These are phyloP conservation scores for Ascochyta clinopodiicola DNA, from an alignment of 2,329 filamentous ascomycete genomes.

Conservation along the genomic window DNA sequence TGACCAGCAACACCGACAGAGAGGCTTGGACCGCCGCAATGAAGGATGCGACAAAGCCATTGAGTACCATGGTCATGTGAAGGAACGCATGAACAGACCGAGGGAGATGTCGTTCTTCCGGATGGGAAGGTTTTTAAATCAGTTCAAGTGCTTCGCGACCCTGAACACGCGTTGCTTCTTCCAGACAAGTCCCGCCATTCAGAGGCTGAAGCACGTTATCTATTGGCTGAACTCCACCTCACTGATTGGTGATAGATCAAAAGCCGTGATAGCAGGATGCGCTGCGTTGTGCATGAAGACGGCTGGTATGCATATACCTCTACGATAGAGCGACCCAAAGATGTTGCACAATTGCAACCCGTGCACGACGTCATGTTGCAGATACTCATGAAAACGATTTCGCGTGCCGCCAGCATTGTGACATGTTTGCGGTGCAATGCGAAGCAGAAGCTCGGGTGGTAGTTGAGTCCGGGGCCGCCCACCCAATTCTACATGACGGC, in stretches of 20 bases:
- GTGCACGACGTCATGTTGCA: not conserved
- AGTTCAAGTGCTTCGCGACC: slow-evolving; percentile 4
- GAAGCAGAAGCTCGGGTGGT: not conserved
- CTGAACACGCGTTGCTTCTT: slow-evolving; percentile 14
- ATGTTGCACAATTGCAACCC: no score
- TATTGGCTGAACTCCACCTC: slow-evolving; percentile 6
- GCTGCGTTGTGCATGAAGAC: not conserved
- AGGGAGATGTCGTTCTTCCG: not conserved
- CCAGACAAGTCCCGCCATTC: slow-evolving; percentile 16
- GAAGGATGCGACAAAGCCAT: slow-evolving; percentile 48
- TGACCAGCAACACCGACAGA: slow-evolving; percentile 60
- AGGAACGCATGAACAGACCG: no score
- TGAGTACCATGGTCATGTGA: not conserved
- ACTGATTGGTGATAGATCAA: slow-evolving; percentile 9
- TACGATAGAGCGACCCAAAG: not conserved
- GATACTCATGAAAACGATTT: slow-evolving; percentile 49
- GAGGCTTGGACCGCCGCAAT: slow-evolving; percentile 62
- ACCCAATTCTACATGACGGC: slow-evolving; percentile 19
- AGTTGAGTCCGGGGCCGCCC: not conserved
- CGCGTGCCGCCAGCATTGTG: not conserved
- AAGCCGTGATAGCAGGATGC: not conserved
- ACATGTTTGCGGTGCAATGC: not conserved
- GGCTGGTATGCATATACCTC: not conserved
- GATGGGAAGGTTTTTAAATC: not conserved
- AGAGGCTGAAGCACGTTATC: slow-evolving; percentile 22